Percentiles rank a stretch among this genome's conserved stretches.
phyloP scores from a whole-genome alignment of 768 basidiomycete species.

The Boletus reticuloceps region DNA sequence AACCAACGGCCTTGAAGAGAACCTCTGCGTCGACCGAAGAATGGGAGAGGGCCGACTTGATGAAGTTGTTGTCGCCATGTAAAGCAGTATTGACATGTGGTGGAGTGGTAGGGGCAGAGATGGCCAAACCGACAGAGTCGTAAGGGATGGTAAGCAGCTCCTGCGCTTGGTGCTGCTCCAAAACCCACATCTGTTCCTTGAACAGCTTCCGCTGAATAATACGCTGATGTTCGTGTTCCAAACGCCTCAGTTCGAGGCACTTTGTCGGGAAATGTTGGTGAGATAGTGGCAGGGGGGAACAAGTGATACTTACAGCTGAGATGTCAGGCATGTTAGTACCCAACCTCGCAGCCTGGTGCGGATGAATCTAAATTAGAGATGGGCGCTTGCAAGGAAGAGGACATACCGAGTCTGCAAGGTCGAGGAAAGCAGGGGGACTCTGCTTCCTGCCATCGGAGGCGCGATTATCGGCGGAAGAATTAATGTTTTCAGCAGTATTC shows the following conservation, averaged over 20 bases:
- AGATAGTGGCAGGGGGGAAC: constrained; percentile 32
- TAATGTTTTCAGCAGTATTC: constrained; percentile 37
- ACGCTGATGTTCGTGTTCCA: too few species aligned
- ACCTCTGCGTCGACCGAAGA: constrained; percentile 58
- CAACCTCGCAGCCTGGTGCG: constrained; percentile 68
- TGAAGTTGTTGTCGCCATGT: constrained; percentile 48
- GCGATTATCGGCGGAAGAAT: constrained; percentile 68
- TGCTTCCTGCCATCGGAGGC: constrained; percentile 73
- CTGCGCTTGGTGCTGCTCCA: too few species aligned
- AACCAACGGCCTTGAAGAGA: constrained; percentile 67
- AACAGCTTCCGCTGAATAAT: too few species aligned
- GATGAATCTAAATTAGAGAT: constrained; percentile 3
- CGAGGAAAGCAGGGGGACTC: constrained; percentile 89
- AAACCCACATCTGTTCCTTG: too few species aligned
- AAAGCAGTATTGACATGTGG: constrained; percentile 32
- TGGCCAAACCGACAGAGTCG: too few species aligned
- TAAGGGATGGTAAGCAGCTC: too few species aligned
- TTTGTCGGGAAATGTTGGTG: too few species aligned
- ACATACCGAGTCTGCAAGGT: constrained; percentile 90
- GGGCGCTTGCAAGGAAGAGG: constrained; percentile 8
- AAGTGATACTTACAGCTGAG: constrained; percentile 64
- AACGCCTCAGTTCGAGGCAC: too few species aligned
- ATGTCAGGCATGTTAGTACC: constrained; percentile 87
- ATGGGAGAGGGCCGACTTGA: constrained; percentile 44
- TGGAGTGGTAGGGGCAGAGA: constrained; percentile 1